A percentile compares a stretch with the other conserved stretches of the same genome.
These are phyloP conservation scores for Aspergillus panamensis DNA, from an alignment of 495 filamentous ascomycete species.

Conservation along the genomic window DNA sequence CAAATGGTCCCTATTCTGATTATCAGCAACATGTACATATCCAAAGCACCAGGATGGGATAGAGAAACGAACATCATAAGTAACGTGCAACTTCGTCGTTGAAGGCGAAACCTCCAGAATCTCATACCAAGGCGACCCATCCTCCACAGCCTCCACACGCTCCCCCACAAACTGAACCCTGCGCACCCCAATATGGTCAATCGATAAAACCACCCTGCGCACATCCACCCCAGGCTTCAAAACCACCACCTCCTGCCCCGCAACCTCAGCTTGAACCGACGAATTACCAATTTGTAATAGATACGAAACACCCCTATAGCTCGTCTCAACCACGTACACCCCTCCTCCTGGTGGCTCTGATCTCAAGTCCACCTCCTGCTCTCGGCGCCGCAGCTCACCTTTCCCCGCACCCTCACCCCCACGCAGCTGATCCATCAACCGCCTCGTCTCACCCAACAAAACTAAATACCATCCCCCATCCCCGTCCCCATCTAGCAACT, in stretches of 20 bases:
- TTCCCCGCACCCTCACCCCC: neutral
- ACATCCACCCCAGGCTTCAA: neutral
- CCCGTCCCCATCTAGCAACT: neutral
- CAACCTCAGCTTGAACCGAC: neutral
- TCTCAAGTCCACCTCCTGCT: neutral
- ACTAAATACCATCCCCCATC: conserved; percentile 12
- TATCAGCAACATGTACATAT: neutral
- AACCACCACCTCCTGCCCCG: neutral
- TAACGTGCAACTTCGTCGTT: neutral
- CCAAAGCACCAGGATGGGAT: neutral
- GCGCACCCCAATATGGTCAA: conserved; percentile 3
- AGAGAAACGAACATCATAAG: conserved; percentile 6
- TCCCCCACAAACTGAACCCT: neutral
- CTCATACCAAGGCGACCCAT: conserved; percentile 18
- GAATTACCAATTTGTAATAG: neutral
- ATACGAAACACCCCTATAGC: neutral
- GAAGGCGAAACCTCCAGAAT: conserved; percentile 2
- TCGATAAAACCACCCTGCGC: neutral
- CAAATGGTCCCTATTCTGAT: conserved; percentile 16
- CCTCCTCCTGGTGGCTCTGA: neutral
- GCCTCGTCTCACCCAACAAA: conserved; percentile 14
- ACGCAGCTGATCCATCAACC: conserved; percentile 8
- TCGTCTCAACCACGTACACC: neutral
- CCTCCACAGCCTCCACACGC: neutral
- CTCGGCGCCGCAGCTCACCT: neutral